Base-by-base conservation (phyloP, 495 filamentous ascomycete species). In the Aspergillus mulundensis region DNA sequence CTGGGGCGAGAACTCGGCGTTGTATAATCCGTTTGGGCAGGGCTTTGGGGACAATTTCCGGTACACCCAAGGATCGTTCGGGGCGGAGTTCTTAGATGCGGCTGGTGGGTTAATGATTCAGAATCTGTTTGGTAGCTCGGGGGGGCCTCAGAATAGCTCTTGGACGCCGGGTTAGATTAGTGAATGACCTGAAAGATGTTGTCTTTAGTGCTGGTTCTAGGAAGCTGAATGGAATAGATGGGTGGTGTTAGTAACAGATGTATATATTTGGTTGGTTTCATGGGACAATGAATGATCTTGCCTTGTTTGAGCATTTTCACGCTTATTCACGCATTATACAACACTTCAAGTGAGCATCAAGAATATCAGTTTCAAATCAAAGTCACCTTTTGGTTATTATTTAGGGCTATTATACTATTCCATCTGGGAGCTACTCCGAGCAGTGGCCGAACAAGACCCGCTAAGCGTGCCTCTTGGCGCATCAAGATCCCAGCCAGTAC, bases 81-180 rank as follows among this genome's bases (percentile, higher is more conserved):
- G 58, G 16, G 62, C 59, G 19, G 62, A 65, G 24, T 53, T 61
- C 20, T 18, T 65, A n/a, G 56, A 65, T 57, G 59, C 59, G 2
- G 59, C 62, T 7, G 59, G 59, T 15, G 58, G 62, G n/a, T 53
- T 62, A 12, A 65, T 65, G 62, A 65, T 65, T n/a, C 59, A 61
- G 30, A 62, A 58, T 48, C 36, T 62, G 6, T 62, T 65, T 46
- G 53, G 54, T 2, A 48, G 39, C 15, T 51, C 59, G 16, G 62
- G 60, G n/a, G 62, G 49, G 38, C 28, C 30, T 14, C 30, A 21
- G 30, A 19, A 36, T 21, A 38, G 16, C 14, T 23, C 46, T 10
- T 50, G 46, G 46, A 50, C 46, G 30, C 46, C 46, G 0, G 46
- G 46, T 10, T 50, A 50, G 46, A 12, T 36, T n/a, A n/a, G n/a